A percentile compares a stretch with the other conserved stretches of the same genome.
These are phyloP conservation scores for Wickerhamiella musiphila DNA, from an alignment of 805 yeast genomes.

Conservation along the genomic window DNA sequence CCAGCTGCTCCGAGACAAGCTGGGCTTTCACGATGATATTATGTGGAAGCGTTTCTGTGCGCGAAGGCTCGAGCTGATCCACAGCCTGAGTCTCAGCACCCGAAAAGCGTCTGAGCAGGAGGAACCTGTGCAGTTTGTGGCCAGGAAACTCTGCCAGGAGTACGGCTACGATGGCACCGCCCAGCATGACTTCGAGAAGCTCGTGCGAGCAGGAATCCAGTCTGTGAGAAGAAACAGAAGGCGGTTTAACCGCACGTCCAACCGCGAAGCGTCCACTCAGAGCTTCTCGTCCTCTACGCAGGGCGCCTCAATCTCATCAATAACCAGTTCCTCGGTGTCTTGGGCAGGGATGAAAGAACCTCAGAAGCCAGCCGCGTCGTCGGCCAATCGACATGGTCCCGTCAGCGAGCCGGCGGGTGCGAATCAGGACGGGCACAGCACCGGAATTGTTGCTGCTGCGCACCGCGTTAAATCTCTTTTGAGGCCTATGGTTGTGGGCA, in stretches of 20 bases:
- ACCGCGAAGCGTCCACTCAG: conserved; percentile 5
- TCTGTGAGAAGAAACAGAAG: conserved; percentile 70
- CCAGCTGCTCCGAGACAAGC: conserved; percentile 37
- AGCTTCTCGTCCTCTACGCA: not conserved
- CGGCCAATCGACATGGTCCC: not conserved
- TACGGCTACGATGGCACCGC: conserved; percentile 48
- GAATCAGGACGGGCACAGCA: not conserved
- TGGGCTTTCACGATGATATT: conserved; percentile 64
- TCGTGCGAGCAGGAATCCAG: conserved; percentile 87
- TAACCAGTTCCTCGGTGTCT: too few species aligned
- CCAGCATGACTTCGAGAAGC: conserved; percentile 62
- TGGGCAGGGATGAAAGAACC: not conserved
- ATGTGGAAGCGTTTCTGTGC: conserved; percentile 87
- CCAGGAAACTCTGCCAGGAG: conserved; percentile 58
- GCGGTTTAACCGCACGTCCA: not conserved
- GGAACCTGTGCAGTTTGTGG: conserved; percentile 58
- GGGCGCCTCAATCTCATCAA: too few species aligned
- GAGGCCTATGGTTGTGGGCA: not conserved
- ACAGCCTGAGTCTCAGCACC: conserved; percentile 41
- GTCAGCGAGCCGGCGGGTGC: not conserved
- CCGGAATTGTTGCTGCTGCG: conserved; percentile 1
- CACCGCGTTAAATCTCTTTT: not conserved
- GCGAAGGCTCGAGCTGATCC: conserved; percentile 75
- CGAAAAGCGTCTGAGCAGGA: conserved; percentile 91
- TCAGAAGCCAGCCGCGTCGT: not conserved